phyloP scores from a whole-genome alignment of 1,284 basidiomycete genomes.

The Leccinum griseonigrum region DNA sequence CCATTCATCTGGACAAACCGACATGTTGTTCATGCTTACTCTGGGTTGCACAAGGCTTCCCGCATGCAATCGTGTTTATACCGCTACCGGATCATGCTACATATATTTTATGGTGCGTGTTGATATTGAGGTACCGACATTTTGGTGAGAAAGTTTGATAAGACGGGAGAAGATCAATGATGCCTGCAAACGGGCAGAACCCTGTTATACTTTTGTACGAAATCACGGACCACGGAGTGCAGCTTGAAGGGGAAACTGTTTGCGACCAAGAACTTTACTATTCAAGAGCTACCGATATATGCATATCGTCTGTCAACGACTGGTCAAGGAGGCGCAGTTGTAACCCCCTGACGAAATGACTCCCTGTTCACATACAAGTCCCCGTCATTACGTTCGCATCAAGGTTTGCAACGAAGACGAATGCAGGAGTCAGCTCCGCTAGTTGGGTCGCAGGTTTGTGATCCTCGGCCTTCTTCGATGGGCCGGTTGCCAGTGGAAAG shows the following conservation, averaged over 20 bases:
- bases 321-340: conserved; percentile 2
- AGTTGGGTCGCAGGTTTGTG: conserved; percentile 54
- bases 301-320: conserved; percentile 3
- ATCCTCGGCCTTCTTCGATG: neutral
- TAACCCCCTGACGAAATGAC: neutral
- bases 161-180: conserved; percentile 3
- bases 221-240: neutral
- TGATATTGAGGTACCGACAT: neutral
- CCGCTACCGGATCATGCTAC: neutral
- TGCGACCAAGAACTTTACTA: conserved; percentile 4
- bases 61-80: conserved; percentile 2
- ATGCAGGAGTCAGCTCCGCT: conserved; percentile 52
- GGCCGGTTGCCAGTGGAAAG: conserved; percentile 43
- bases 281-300: conserved; percentile 15
- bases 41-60: conserved; percentile 1
- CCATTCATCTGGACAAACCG: neutral
- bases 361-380: conserved; percentile 33
- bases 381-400: conserved; percentile 41
- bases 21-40: conserved; percentile 1
- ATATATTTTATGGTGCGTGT: neutral
- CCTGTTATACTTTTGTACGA: conserved; percentile 2
- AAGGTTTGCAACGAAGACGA: conserved; percentile 44
- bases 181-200: neutral
- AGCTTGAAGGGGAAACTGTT: neutral
- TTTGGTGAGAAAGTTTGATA: conserved; percentile 11